These are phyloP conservation scores for Pichia inconspicua DNA, from an alignment of 1,139 yeast genomes.

Conservation along the genomic window DNA sequence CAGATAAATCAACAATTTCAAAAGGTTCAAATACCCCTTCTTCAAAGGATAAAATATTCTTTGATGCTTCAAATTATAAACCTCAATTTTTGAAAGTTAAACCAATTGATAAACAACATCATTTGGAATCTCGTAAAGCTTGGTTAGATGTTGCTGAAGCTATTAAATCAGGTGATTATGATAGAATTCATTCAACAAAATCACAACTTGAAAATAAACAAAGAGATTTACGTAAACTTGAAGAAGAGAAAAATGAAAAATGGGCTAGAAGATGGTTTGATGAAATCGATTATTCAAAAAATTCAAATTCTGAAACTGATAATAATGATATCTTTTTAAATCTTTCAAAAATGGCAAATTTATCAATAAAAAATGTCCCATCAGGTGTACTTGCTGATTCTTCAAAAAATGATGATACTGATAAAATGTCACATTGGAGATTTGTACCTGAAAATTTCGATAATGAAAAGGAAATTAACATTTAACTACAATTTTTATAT, in stretches of 20 bases:
- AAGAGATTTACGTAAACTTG: conserved; percentile 70
- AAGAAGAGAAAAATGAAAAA: conserved; percentile 47
- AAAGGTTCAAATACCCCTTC: conserved; percentile 32
- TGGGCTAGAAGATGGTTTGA: conserved; percentile 84
- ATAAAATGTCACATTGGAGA: conserved; percentile 58
- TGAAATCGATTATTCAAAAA: conserved; percentile 33
- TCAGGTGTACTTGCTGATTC: conserved; percentile 43
- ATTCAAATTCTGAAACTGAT: background rate
- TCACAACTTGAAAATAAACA: conserved; percentile 72
- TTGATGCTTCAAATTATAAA: conserved; percentile 51
- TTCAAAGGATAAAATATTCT: conserved; percentile 37
- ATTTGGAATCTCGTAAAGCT: conserved; percentile 72
- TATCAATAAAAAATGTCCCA: conserved; percentile 57
- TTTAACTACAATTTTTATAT: conserved; percentile 24
- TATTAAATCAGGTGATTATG: conserved; percentile 63
- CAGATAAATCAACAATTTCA: conserved; percentile 52
- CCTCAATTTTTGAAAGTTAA: conserved; percentile 62
- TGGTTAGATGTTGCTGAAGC: conserved; percentile 91
- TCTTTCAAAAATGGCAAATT: conserved; percentile 45
- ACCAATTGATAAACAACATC: conserved; percentile 69
- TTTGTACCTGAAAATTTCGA: conserved; percentile 47
- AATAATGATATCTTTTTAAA: conserved; percentile 31
- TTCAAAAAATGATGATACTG: conserved; percentile 17
- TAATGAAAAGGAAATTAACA: conserved; percentile 46
- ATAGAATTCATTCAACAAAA: conserved; percentile 66